Conservation (phyloP, 2,329 filamentous ascomycete genomes). For the Xylariaceae sp. region DNA sequence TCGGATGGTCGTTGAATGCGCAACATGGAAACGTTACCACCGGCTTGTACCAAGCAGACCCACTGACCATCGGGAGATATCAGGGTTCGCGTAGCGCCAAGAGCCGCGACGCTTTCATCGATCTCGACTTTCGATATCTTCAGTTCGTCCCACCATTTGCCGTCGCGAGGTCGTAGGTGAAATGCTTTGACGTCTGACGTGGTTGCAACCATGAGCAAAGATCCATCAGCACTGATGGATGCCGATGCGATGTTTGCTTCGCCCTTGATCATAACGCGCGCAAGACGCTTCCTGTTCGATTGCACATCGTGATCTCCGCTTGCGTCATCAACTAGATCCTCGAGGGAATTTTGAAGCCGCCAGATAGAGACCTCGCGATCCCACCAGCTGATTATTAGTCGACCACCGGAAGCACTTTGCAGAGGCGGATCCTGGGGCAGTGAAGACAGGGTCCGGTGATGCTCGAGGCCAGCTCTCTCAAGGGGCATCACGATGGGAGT, state of each 20-base stretch:
- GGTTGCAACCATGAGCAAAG: slow-evolving; percentile 71
- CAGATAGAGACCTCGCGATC: slow-evolving; percentile 82
- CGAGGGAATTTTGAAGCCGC: slow-evolving; percentile 48
- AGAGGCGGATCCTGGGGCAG: slow-evolving; percentile 75
- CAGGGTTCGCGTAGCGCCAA: slow-evolving; percentile 64
- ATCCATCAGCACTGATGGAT: slow-evolving; percentile 64
- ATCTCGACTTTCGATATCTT: slow-evolving; percentile 66
- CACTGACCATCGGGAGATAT: slow-evolving; percentile 67
- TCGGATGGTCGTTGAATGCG: slow-evolving; percentile 37
- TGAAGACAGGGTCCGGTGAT: slow-evolving; percentile 75
- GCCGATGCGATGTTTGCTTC: slow-evolving; percentile 80
- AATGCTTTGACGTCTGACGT: slow-evolving; percentile 72
- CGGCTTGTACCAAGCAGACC: slow-evolving; percentile 60
- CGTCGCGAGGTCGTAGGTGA: slow-evolving; percentile 51
- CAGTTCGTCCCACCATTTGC: slow-evolving; percentile 53
- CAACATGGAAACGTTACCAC: slow-evolving; percentile 52
- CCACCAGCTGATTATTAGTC: slow-evolving; percentile 88
- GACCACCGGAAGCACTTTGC: slow-evolving; percentile 63
- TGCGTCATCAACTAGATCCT: slow-evolving; percentile 41
- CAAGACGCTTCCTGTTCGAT: slow-evolving; percentile 60
- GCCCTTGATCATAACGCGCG: slow-evolving; percentile 62
- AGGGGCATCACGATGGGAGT: slow-evolving; percentile 78
- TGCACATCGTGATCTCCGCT: slow-evolving; percentile 40
- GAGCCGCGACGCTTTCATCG: slow-evolving; percentile 48
- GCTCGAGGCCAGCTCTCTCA: slow-evolving; percentile 68